phyloP scores from a whole-genome alignment of 2,329 filamentous ascomycete species.

The Alternaria hordeiaustralica region DNA sequence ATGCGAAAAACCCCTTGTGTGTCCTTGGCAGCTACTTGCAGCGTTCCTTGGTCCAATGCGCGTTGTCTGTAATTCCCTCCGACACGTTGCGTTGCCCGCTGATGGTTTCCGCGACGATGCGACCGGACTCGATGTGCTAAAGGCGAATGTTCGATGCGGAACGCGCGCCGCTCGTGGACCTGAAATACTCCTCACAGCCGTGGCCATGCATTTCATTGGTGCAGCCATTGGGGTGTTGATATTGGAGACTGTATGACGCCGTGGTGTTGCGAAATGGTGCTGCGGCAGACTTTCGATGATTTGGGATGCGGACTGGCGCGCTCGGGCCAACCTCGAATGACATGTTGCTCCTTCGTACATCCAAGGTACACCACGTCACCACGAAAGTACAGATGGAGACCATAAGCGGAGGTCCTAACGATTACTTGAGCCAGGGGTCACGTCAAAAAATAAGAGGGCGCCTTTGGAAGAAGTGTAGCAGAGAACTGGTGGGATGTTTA shows the following conservation, averaged over 20 bases:
- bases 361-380: background rate
- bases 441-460: background rate
- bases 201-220: slow-evolving; percentile 32
- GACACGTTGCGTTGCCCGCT: slow-evolving; percentile 17
- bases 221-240: slow-evolving; percentile 34
- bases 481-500: slow-evolving; percentile 14
- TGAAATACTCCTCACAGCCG: slow-evolving; percentile 24
- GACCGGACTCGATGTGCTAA: slow-evolving; percentile 20
- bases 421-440: background rate
- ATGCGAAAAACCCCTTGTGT: slow-evolving; percentile 36
- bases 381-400: background rate
- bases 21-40: slow-evolving; percentile 11
- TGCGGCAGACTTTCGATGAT: slow-evolving; percentile 18
- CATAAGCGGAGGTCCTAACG: background rate
- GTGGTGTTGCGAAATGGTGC: slow-evolving; percentile 8
- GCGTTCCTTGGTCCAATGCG: background rate
- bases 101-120: slow-evolving; percentile 16
- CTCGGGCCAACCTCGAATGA: slow-evolving; percentile 15
- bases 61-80: slow-evolving; percentile 16
- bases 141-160: slow-evolving; percentile 36
- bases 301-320: slow-evolving; percentile 14
- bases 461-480: background rate
- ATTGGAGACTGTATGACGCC: background rate
- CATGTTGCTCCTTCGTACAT: slow-evolving; percentile 1
- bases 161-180: slow-evolving; percentile 17